Conservation (phyloP, 768 basidiomycete genomes). For the Tricholoma flavovirens region DNA sequence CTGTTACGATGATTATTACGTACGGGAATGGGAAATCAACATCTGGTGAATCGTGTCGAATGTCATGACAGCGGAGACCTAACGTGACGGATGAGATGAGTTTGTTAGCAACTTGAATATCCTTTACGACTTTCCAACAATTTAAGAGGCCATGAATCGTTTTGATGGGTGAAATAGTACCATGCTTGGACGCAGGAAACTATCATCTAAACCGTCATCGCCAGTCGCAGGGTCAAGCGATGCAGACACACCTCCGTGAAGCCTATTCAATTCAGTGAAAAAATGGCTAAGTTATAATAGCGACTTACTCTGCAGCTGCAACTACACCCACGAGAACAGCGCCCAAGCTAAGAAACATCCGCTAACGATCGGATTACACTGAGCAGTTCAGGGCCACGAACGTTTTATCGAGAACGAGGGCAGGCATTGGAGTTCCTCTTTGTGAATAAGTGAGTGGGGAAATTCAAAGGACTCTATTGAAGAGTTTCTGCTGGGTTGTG, state of each 20-base stretch:
- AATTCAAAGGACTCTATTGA: neutral
- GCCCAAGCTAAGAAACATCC: constrained; percentile 32
- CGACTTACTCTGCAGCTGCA: constrained; percentile 40
- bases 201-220: constrained; percentile 13
- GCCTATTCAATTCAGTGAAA: constrained; percentile 23
- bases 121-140: constrained; percentile 32
- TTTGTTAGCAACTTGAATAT: too few relatives aligned
- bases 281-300: neutral
- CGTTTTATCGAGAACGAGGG: constrained; percentile 16
- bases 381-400: constrained; percentile 3
- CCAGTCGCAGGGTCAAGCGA: neutral
- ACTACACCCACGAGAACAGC: constrained; percentile 46
- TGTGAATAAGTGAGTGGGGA: neutral
- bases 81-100: neutral
- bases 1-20: neutral
- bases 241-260: constrained; percentile 43
- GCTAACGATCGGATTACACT: neutral
- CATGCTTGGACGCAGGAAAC: constrained; percentile 50
- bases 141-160: constrained; percentile 44
- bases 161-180: constrained; percentile 49
- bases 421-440: neutral
- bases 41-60: constrained; percentile 51
- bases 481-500: too few relatives aligned
- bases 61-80: constrained; percentile 46
- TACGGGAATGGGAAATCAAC: constrained; percentile 47